A percentile compares a stretch with the other conserved stretches of the same genome.
Evolutionary conservation across 2,329 filamentous ascomycete species (phyloP).

Genomic region (Trichoderma pleuroti): DNA sequence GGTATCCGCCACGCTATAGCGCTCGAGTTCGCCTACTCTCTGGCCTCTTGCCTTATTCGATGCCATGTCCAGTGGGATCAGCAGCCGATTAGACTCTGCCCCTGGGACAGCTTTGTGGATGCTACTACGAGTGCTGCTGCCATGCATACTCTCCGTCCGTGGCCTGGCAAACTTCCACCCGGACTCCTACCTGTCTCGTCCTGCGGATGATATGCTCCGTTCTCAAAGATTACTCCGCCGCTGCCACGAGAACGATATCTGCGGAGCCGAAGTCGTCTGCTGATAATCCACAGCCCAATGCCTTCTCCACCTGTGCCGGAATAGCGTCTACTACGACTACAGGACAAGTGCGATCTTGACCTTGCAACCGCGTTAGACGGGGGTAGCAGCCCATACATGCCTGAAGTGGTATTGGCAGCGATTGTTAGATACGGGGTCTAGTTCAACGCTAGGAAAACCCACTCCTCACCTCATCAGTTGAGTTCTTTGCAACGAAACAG

Average conservation of each 20-base stretch:
- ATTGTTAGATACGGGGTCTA: not conserved
- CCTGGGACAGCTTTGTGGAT: not conserved
- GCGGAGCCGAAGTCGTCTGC: conserved; percentile 7
- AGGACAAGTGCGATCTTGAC: not conserved
- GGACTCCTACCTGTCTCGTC: not conserved
- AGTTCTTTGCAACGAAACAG: not conserved
- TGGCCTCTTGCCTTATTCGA: not conserved
- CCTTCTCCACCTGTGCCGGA: conserved; percentile 5
- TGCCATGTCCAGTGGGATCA: not conserved
- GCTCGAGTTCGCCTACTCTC: not conserved
- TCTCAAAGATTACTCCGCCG: not conserved
- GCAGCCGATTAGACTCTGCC: not conserved
- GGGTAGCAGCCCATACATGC: not conserved
- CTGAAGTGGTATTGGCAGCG: not conserved
- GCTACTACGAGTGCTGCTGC: no score
- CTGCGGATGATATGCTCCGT: conserved; percentile 14
- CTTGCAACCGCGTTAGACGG: not conserved
- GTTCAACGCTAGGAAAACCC: not conserved
- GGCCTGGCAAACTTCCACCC: not conserved
- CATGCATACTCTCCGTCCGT: not conserved
- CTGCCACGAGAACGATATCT: conserved; percentile 1
- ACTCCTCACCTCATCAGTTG: not conserved
- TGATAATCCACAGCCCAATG: conserved; percentile 4
- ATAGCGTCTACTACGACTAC: not conserved
- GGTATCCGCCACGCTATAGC: not conserved